Percentiles rank a stretch among this genome's conserved stretches.
phyloP scores from a whole-genome alignment of 768 basidiomycete species.

The Hysterangium stoloniferum region DNA sequence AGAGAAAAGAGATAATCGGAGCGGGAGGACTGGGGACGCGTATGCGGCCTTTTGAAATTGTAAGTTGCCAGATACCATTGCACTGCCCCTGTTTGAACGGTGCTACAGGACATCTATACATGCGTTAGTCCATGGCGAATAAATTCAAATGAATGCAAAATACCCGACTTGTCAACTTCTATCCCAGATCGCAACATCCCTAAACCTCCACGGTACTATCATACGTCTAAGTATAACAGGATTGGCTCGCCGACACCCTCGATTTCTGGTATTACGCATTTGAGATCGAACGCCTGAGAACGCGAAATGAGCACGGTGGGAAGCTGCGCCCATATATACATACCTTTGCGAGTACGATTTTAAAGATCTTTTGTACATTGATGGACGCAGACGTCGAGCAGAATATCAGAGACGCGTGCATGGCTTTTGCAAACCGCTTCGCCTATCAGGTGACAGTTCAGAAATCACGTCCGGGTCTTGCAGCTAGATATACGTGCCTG shows the following conservation, averaged over 20 bases:
- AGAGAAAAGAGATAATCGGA: not conserved
- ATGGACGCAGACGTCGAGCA: constrained; percentile 98
- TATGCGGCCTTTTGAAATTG: not conserved
- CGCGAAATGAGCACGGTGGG: not conserved
- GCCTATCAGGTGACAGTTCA: constrained; percentile 44
- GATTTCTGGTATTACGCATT: constrained; percentile 97
- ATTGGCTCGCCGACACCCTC: constrained; percentile 95
- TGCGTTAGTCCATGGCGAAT: too few species aligned
- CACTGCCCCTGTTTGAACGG: not conserved
- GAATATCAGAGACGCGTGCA: constrained; percentile 99
- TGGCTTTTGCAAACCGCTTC: constrained; percentile 95
- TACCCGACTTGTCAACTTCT: not conserved
- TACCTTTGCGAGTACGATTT: constrained; percentile 86
- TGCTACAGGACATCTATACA: not conserved
- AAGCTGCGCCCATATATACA: too few species aligned
- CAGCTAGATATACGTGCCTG: constrained; percentile 46
- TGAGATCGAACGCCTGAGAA: constrained; percentile 90
- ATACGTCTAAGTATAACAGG: constrained; percentile 87
- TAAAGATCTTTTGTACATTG: constrained; percentile 99
- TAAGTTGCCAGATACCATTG: not conserved
- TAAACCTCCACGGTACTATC: constrained; percentile 12
- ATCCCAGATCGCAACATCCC: not conserved
- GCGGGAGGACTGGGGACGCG: not conserved
- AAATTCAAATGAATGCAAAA: not conserved
- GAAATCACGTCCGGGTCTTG: not conserved